These are phyloP conservation scores for Blepharisma stoltei DNA, from an alignment of 73 alveolate genomes.

Conservation along the genomic window DNA sequence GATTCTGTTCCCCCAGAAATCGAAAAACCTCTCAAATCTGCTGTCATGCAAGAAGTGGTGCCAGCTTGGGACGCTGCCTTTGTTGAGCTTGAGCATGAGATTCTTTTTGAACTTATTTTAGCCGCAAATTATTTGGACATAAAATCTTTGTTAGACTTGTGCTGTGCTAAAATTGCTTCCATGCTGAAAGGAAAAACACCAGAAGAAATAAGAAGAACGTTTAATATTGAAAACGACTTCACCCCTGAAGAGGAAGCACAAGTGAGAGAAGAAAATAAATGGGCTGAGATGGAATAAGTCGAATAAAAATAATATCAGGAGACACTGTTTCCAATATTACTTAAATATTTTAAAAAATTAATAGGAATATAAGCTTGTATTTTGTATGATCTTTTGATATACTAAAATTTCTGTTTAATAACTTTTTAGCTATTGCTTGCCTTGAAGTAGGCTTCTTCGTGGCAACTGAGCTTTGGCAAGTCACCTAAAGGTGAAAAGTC, in stretches of 20 bases:
- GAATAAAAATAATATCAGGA: too few species aligned
- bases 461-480: too few species aligned
- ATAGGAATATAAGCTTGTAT: too few species aligned
- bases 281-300: not conserved
- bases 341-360: too few species aligned
- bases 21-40: slow-evolving; percentile 85
- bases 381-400: too few species aligned
- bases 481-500: too few species aligned
- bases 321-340: too few species aligned
- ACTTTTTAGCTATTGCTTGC: too few species aligned
- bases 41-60: slow-evolving; percentile 67
- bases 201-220: not conserved
- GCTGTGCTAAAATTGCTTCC: slow-evolving; percentile 8
- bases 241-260: slow-evolving; percentile 16
- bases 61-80: slow-evolving; percentile 83
- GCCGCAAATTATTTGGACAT: slow-evolving; percentile 10
- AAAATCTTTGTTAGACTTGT: not conserved
- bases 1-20: slow-evolving; percentile 78
- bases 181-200: not conserved
- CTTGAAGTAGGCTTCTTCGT: too few species aligned
- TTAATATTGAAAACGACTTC: not conserved
- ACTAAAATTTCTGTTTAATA: too few species aligned
- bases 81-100: slow-evolving; percentile 71
- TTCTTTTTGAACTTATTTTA: slow-evolving; percentile 4
- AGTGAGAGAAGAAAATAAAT: not conserved